Percentiles rank a stretch among this genome's conserved stretches.
Evolutionary conservation across 1,139 yeast genomes (phyloP).

Genomic region (Pichia sp.): DNA sequence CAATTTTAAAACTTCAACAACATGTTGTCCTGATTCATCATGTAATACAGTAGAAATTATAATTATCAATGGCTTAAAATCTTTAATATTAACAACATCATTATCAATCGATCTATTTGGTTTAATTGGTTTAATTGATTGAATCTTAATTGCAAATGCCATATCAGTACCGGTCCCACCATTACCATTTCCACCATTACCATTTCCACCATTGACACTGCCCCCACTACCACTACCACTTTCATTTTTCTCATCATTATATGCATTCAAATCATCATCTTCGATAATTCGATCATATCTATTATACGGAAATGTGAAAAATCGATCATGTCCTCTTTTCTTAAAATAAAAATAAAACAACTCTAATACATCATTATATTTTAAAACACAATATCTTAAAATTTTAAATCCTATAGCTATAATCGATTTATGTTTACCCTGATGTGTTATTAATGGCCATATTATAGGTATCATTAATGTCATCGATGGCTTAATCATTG

Average conservation of each 20-base stretch:
- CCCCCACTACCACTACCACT: not conserved
- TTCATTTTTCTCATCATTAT: not conserved
- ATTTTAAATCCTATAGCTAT: slow-evolving; percentile 11
- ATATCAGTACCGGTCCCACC: not conserved
- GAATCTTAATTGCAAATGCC: not conserved
- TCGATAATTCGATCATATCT: slow-evolving; percentile 1
- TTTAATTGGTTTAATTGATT: not conserved
- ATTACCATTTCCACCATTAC: not conserved
- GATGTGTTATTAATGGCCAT: slow-evolving; percentile 10
- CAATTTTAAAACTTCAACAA: slow-evolving; percentile 73
- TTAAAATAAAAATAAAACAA: slow-evolving; percentile 8
- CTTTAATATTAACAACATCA: not conserved
- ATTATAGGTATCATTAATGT: slow-evolving; percentile 1
- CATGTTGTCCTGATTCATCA: slow-evolving; percentile 44
- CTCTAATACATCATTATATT: slow-evolving; percentile 5
- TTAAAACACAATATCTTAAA: slow-evolving; percentile 4
- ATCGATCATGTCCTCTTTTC: slow-evolving; percentile 6
- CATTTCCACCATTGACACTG: not conserved
- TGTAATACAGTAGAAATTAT: slow-evolving; percentile 1
- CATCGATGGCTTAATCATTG: slow-evolving; percentile 1
- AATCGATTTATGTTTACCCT: slow-evolving; percentile 1
- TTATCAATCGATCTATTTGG: not conserved
- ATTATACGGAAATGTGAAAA: slow-evolving; percentile 7
- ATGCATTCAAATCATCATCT: not conserved
- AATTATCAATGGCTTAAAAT: slow-evolving; percentile 7